Conservation (phyloP, 345 rosid genomes). For the Ceriops tagal region DNA sequence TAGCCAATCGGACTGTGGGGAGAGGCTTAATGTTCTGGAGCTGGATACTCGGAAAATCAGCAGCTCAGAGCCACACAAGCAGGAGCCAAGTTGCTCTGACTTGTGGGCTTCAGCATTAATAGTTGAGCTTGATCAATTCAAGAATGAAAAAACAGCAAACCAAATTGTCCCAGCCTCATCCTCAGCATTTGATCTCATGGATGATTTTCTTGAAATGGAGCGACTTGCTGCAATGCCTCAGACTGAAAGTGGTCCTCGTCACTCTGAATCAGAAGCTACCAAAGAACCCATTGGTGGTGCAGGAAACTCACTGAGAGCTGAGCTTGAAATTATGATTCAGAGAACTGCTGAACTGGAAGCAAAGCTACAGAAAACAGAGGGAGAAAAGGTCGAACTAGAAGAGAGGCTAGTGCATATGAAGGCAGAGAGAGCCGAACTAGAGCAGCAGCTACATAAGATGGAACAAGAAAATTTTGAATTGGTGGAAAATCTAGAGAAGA, state of each 20-base stretch:
- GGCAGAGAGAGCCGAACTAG: constrained; percentile 33
- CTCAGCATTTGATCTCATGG: constrained; percentile 68
- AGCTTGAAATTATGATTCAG: constrained; percentile 40
- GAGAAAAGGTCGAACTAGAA: constrained; percentile 26
- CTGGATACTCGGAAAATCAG: constrained; percentile 33
- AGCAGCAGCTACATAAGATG: constrained; percentile 40
- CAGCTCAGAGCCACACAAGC: constrained; percentile 20
- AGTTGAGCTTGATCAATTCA: constrained; percentile 35
- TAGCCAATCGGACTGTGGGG: constrained; percentile 67
- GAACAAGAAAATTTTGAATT: constrained; percentile 48
- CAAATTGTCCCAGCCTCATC: constrained; percentile 40
- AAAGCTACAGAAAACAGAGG: constrained; percentile 25
- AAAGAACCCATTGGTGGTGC: constrained; percentile 32
- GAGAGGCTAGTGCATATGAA: constrained; percentile 18
- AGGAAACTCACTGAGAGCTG: constrained; percentile 45
- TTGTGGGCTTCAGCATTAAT: constrained; percentile 35
- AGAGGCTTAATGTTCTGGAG: constrained; percentile 51
- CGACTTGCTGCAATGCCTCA: constrained; percentile 69
- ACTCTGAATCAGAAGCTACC: constrained; percentile 35
- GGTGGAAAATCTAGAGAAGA: constrained; percentile 48
- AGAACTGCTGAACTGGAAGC: constrained; percentile 37
- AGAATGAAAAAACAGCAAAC: constrained; percentile 34
- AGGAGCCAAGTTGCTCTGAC: constrained; percentile 30
- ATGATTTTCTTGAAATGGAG: constrained; percentile 91
- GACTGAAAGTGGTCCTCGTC: constrained; percentile 29